Evolutionary conservation across 1,284 basidiomycete species (phyloP).

Genomic region (Leccinum ponderosum): DNA sequence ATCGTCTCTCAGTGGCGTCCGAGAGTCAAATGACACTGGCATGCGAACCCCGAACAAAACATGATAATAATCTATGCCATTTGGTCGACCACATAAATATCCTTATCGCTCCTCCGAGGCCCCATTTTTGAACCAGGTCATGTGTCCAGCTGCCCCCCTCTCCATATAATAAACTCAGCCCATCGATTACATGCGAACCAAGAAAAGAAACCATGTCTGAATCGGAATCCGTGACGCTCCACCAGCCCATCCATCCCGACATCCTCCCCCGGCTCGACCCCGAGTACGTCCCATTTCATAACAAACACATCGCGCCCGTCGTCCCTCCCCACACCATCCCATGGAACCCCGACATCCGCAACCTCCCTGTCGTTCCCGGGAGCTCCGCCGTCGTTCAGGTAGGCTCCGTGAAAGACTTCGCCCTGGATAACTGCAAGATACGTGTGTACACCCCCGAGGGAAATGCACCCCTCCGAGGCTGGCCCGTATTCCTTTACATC

Average conservation of each 20-base stretch:
- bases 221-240: constrained; percentile 11
- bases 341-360: constrained; percentile 59
- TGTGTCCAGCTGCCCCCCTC: constrained; percentile 20
- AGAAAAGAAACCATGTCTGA: constrained; percentile 23
- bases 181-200: neutral
- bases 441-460: constrained; percentile 62
- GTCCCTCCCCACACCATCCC: constrained; percentile 54
- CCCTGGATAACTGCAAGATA: constrained; percentile 47
- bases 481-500: constrained; percentile 18
- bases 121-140: constrained; percentile 17
- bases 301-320: constrained; percentile 44
- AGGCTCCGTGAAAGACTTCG: constrained; percentile 50
- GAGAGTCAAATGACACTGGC: neutral
- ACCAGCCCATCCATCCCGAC: constrained; percentile 58
- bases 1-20: neutral
- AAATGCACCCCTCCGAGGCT: constrained; percentile 18
- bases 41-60: neutral
- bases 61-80: neutral
- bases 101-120: neutral
- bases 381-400: constrained; percentile 54
- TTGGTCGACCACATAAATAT: neutral
- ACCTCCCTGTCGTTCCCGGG: constrained; percentile 55
- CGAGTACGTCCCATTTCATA: constrained; percentile 65
- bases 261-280: constrained; percentile 57
- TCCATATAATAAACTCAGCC: constrained; percentile 14